These are phyloP conservation scores for Scleroderma citrinum DNA, from an alignment of 768 basidiomycete species.

Conservation along the genomic window DNA sequence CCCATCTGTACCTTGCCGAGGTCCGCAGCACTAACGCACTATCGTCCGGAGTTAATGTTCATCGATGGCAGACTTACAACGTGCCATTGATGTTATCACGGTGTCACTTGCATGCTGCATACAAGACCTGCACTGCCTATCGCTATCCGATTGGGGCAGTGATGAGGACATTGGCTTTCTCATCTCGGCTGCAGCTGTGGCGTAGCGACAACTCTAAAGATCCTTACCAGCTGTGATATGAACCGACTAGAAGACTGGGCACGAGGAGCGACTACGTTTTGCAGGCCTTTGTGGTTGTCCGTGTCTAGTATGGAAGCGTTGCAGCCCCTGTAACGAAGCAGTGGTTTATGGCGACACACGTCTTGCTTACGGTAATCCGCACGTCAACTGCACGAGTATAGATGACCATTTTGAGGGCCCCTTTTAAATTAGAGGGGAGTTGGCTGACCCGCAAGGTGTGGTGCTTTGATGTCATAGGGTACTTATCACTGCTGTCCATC, in stretches of 20 bases:
- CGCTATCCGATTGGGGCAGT: not conserved
- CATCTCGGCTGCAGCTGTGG: not conserved
- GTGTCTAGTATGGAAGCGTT: not conserved
- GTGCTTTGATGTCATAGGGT: too few relatives aligned
- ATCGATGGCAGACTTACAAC: not conserved
- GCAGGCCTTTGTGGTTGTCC: not conserved
- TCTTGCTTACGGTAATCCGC: too few relatives aligned
- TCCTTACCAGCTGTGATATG: not conserved
- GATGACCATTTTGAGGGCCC: too few relatives aligned
- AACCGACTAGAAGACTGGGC: not conserved
- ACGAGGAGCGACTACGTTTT: not conserved
- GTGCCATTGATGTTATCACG: not conserved
- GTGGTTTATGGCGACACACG: too few relatives aligned
- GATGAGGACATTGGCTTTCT: not conserved
- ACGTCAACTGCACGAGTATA: too few relatives aligned
- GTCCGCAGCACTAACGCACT: not conserved
- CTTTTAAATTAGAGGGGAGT: too few relatives aligned
- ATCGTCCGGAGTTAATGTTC: not conserved
- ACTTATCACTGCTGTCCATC: too few relatives aligned
- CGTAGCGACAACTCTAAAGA: not conserved
- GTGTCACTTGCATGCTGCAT: not conserved
- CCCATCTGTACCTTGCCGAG: not conserved
- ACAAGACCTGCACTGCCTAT: not conserved
- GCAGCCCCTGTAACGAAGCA: not conserved
- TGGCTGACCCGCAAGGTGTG: too few relatives aligned